These are phyloP conservation scores for Lentinus polychrous DNA, from an alignment of 1,284 basidiomycete species.

Conservation along the genomic window DNA sequence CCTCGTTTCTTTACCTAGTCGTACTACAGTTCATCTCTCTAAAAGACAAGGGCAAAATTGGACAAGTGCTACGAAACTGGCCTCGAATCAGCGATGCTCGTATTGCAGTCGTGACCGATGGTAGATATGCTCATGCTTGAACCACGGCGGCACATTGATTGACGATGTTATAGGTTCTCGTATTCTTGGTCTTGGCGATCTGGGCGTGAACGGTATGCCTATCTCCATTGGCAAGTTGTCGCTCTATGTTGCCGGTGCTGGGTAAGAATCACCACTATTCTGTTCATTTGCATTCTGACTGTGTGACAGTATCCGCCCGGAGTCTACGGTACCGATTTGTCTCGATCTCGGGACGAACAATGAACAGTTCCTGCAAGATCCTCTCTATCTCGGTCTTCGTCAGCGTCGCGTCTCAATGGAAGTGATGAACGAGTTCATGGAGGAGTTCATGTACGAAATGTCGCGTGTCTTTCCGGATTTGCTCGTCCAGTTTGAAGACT, in stretches of 20 bases:
- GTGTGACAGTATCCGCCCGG: slow-evolving; percentile 67
- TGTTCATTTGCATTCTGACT: background rate
- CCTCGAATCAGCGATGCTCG: slow-evolving; percentile 67
- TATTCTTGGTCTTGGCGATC: slow-evolving; percentile 89
- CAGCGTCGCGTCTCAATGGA: slow-evolving; percentile 60
- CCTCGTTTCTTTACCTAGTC: slow-evolving; percentile 12
- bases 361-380: slow-evolving; percentile 76
- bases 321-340: slow-evolving; percentile 82
- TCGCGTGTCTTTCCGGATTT: slow-evolving; percentile 71
- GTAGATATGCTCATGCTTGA: slow-evolving; percentile 29
- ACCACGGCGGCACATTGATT: slow-evolving; percentile 3
- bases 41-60: slow-evolving; percentile 78
- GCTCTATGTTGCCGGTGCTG: slow-evolving; percentile 85
- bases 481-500: slow-evolving; percentile 92
- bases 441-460: slow-evolving; percentile 89
- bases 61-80: slow-evolving; percentile 70
- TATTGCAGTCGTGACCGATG: slow-evolving; percentile 86
- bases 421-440: slow-evolving; percentile 80
- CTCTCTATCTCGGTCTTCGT: slow-evolving; percentile 84
- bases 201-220: slow-evolving; percentile 85
- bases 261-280: slow-evolving; percentile 35
- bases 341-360: slow-evolving; percentile 89
- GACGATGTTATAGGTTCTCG: slow-evolving; percentile 53
- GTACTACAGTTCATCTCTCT: slow-evolving; percentile 68
- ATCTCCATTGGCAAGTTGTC: slow-evolving; percentile 93